phyloP scores from a whole-genome alignment of 192 early-diverging fungal species.

The Linderina pennispora region DNA sequence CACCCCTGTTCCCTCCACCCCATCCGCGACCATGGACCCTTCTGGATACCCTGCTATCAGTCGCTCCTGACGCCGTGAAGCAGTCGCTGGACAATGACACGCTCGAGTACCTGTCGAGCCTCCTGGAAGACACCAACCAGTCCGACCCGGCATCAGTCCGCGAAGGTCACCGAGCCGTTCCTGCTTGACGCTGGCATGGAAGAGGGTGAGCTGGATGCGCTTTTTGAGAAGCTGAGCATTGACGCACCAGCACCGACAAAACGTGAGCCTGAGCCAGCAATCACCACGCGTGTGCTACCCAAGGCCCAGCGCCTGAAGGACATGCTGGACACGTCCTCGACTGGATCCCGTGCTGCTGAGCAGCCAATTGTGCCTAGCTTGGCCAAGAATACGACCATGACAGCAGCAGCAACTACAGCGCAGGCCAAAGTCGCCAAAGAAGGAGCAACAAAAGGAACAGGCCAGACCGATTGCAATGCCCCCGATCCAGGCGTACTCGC shows the following conservation, averaged over 20 bases:
- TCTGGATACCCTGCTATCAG: constrained; percentile 18
- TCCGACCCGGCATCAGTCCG: constrained; percentile 41
- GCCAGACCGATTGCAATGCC: constrained; percentile 31
- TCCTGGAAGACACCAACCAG: constrained; percentile 35
- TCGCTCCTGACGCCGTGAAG: constrained; percentile 18
- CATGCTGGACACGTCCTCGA: no score
- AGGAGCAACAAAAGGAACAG: constrained; percentile 1
- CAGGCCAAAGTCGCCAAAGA: not conserved
- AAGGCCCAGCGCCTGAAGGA: constrained; percentile 2
- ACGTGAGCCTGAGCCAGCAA: not conserved
- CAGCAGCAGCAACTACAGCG: not conserved
- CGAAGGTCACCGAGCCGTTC: constrained; percentile 59
- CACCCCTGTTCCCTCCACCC: no score
- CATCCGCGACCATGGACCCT: no score
- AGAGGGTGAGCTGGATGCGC: constrained; percentile 39
- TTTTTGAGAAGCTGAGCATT: constrained; percentile 44
- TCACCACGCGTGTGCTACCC: constrained; percentile 11
- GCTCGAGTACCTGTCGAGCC: constrained; percentile 40
- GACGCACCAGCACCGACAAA: constrained; percentile 2
- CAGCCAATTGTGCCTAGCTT: constrained; percentile 9
- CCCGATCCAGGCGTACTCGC: constrained; percentile 61
- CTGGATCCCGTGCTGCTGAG: no score
- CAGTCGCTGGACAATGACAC: constrained; percentile 46
- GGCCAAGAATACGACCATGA: constrained; percentile 3
- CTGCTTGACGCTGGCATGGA: constrained; percentile 56